These are phyloP conservation scores for Ichthyophthirius multifiliis DNA, from an alignment of 169 alveolate species.

Conservation along the genomic window DNA sequence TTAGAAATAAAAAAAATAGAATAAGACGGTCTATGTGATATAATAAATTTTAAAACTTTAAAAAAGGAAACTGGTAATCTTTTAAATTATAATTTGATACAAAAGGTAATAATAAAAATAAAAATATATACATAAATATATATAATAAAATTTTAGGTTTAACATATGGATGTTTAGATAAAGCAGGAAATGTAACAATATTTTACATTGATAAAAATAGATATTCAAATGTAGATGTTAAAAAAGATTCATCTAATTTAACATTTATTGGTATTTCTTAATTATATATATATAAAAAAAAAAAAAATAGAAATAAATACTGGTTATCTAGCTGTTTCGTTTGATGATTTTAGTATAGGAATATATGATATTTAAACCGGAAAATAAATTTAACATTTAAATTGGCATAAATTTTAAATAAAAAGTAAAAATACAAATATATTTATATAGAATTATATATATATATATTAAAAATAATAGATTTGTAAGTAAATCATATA, in stretches of 20 bases:
- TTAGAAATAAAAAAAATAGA: neutral
- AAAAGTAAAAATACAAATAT: neutral
- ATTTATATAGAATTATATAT: neutral
- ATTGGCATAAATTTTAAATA: constrained; percentile 10
- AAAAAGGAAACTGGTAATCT: neutral
- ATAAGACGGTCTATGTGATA: neutral
- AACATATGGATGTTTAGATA: constrained; percentile 13
- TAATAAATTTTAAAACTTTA: neutral
- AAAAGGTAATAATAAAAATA: neutral
- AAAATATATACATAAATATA: neutral
- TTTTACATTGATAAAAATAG: constrained; percentile 8
- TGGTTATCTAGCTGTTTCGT: constrained; percentile 10
- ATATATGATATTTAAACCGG: neutral
- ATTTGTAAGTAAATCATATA: constrained; percentile 3
- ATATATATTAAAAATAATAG: neutral
- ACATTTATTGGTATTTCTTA: neutral
- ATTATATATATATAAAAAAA: neutral
- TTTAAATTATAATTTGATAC: constrained; percentile 1
- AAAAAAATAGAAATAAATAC: neutral
- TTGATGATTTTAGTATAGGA: neutral
- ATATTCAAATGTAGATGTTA: neutral
- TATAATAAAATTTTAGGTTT: neutral
- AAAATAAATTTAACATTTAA: neutral
- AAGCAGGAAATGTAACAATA: constrained; percentile 9
- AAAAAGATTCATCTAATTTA: neutral